Evolutionary conservation across 192 early-diverging fungal genomes (phyloP), one percentile per base, ranked within the genome.

Genomic region (Phycomyces blakesleeanus): DNA sequence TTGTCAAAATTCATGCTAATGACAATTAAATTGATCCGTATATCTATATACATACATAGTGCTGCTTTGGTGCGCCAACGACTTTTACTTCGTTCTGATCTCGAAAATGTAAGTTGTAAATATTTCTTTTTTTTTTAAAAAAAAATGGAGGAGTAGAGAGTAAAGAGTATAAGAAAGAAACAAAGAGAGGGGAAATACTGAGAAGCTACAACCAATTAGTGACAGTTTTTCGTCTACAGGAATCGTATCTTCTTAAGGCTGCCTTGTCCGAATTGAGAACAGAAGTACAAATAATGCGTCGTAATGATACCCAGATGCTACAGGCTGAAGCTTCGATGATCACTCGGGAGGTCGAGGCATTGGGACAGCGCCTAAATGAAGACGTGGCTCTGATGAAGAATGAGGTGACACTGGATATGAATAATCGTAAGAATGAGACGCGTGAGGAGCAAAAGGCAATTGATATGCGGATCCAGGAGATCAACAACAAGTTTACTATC

Each of bases 401-500:
- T 14, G 91, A 94, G n/a, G 87, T 97, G 47, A 79, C 87, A 21
- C 86, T 97, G 60, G 95, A 97, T 66, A 74, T 97, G 72, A 97
- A 93, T 73, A 90, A 89, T 67, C 88, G 90, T 65, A 92, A 91
- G 66, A 83, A 90, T 47, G 95, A 97, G 40, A 83, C 83, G 8
- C 77, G 85, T 21, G 90, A 90, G 55, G 81, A 89, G 22, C 87
- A 91, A 70, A 93, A 92, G 63, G 78, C 76, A 27, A 83, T 89
- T 66, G 89, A 90, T 58, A 83, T 89, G 76, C 67, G 79, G 63
- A 85, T 90, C n/a, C 90, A 94, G 55, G 87, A 89, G 54, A 81
- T 95, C 62, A 88, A 91, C 51, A 93, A 91, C 66, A 91, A 91
- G 67, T 89, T 91, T 60, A 89, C 89, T 64, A 80, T 94, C n/a